Percentiles rank a stretch among this genome's conserved stretches.
Evolutionary conservation across 208 protist genomes (phyloP).

Genomic region (Trypanosoma mega): DNA sequence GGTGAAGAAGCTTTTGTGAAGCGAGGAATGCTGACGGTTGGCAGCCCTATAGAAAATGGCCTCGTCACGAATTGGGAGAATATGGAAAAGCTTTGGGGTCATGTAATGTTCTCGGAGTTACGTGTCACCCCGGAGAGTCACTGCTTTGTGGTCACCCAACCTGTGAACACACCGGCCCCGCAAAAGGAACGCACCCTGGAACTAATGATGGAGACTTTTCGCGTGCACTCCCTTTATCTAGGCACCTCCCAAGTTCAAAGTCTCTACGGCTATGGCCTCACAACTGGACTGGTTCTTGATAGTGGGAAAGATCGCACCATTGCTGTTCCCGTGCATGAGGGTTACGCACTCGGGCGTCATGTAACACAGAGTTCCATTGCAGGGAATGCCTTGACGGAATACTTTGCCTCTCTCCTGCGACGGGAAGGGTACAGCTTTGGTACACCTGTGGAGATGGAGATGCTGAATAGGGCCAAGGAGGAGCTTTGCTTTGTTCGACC

Average conservation of each 20-base stretch:
- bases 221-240: constrained; percentile 91
- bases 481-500: constrained; percentile 83
- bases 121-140: constrained; percentile 89
- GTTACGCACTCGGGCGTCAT: constrained; percentile 89
- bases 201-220: constrained; percentile 95
- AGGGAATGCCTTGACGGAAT: constrained; percentile 80
- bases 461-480: constrained; percentile 91
- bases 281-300: constrained; percentile 93
- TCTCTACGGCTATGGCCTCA: constrained; percentile 92
- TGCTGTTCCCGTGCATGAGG: constrained; percentile 92
- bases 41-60: constrained; percentile 72
- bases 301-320: constrained; percentile 83
- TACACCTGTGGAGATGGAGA: constrained; percentile 83
- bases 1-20: constrained; percentile 85
- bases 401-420: constrained; percentile 66
- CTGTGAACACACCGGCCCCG: constrained; percentile 70
- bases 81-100: constrained; percentile 91
- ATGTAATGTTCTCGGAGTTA: constrained; percentile 91
- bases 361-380: constrained; percentile 74
- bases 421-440: constrained; percentile 87
- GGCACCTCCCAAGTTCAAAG: constrained; percentile 89
- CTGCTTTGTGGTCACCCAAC: constrained; percentile 87
- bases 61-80: constrained; percentile 89
- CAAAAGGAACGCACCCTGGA: constrained; percentile 91
- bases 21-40: constrained; percentile 76